A percentile compares a stretch with the other conserved stretches of the same genome.
These are phyloP conservation scores for Camelina sativa DNA, from an alignment of 345 rosid genomes.

Conservation along the genomic window DNA sequence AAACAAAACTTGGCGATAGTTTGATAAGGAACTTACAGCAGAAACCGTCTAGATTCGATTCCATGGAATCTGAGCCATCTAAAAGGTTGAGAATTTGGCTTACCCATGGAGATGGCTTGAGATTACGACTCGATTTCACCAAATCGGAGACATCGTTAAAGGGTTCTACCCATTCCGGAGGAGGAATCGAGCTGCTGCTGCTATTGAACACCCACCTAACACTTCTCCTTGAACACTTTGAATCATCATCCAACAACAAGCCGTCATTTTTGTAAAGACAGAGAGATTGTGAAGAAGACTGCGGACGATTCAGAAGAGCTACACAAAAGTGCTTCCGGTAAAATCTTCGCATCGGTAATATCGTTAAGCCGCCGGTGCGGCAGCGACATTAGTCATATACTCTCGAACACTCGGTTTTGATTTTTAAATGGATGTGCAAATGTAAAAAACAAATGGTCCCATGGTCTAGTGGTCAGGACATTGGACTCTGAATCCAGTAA, in stretches of 20 bases:
- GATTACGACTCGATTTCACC: conserved; percentile 44
- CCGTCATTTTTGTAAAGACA: conserved; percentile 41
- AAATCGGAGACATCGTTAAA: conserved; percentile 70
- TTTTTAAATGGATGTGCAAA: accelerated
- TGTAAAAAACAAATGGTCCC: conserved; percentile 26
- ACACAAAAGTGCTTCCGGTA: conserved; percentile 34
- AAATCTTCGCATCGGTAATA: conserved; percentile 48
- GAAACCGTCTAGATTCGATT: conserved; percentile 60
- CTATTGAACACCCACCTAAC: conserved; percentile 49
- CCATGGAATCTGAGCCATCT: conserved; percentile 74
- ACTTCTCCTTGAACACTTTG: conserved; percentile 39
- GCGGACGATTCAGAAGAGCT: conserved; percentile 32
- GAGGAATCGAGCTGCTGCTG: conserved; percentile 53
- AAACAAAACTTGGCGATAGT: conserved; percentile 70
- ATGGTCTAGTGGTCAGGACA: conserved; percentile 88
- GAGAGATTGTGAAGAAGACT: conserved; percentile 24
- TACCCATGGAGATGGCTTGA: conserved; percentile 78
- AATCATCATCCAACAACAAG: conserved; percentile 9
- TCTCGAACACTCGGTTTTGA: not conserved
- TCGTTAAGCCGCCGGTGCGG: conserved; percentile 14
- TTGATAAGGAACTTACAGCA: conserved; percentile 64
- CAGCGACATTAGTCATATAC: conserved; percentile 12
- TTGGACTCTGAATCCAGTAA: conserved; percentile 98
- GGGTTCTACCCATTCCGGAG: conserved; percentile 93
- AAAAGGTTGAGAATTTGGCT: conserved; percentile 60